Evolutionary conservation across 768 basidiomycete genomes (phyloP).

Genomic region (Auricularia sp.): DNA sequence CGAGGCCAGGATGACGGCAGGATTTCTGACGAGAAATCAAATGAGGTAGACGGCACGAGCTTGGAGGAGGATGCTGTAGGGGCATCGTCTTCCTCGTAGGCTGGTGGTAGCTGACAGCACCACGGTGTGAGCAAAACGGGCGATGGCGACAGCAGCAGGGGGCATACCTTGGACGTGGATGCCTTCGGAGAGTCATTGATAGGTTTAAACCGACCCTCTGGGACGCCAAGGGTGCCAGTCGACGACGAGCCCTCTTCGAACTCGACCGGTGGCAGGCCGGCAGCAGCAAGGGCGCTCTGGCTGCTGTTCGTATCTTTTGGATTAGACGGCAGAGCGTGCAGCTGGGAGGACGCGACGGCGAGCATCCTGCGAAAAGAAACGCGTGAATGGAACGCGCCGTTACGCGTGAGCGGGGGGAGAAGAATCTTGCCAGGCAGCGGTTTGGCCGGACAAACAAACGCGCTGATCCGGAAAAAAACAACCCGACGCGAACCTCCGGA

Average conservation of each 20-base stretch:
- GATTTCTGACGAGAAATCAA: conserved; percentile 13
- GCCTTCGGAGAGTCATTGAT: conserved; percentile 61
- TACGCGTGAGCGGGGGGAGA: no score
- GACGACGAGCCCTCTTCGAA: conserved; percentile 73
- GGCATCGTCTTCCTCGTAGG: conserved; percentile 10
- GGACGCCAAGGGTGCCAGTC: conserved; percentile 58
- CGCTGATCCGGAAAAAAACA: no score
- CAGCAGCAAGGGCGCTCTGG: conserved; percentile 69
- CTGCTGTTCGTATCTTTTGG: conserved; percentile 27
- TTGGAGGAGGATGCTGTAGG: conserved; percentile 19
- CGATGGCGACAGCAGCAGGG: conserved; percentile 8
- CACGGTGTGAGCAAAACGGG: not conserved
- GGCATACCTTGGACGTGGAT: conserved; percentile 18
- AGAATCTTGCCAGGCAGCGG: no score
- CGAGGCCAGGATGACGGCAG: conserved; percentile 45
- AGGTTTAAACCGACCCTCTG: conserved; percentile 70
- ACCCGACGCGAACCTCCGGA: no score
- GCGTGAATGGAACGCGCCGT: not conserved
- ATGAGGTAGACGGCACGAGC: conserved; percentile 20
- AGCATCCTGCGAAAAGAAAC: conserved; percentile 8
- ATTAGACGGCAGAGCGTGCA: not conserved
- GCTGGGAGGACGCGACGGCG: conserved; percentile 7
- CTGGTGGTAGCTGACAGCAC: not conserved
- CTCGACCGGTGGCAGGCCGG: conserved; percentile 48
- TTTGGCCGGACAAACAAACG: no score